Evolutionary conservation across 2,329 filamentous ascomycete species (phyloP), one percentile per base, ranked within the genome.

Genomic region (Penicillium psychrosexuale): DNA sequence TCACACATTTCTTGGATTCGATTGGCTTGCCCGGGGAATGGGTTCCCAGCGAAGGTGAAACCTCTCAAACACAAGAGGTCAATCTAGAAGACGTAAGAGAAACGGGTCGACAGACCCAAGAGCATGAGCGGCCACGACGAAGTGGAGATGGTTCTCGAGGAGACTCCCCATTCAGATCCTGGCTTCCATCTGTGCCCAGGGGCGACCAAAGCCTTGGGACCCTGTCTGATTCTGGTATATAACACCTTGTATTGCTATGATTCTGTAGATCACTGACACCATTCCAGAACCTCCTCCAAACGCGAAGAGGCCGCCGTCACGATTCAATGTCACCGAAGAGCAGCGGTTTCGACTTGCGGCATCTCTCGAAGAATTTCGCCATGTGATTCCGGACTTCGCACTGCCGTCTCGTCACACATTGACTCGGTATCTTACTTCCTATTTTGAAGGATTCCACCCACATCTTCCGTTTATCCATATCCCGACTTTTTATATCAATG

Each of bases 401-500:
- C 82, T 90, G 47, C 87, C 87, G 1, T 89, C 86, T 5, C 81
- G 87, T 3, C 81, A 89, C 61, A 88, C 87, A 0, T 69, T 90
- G 28, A 85, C 84, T 3, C 76, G 87, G 33, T 90, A 89, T 58
- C 72, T 90, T 31, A 85, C 88, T 55, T 86, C 86, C 1, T 90
- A 89, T 62, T 82, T 89, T 50, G 83, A 80, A 55, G 86, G 86
- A 0, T 89, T 90, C 55, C 78, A 84, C 54, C 77, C 81, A 27
- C 80, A 84, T 56, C 75, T 84, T 38, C 82, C 82, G 0, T 84
- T 90, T 57, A 75, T 90, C 28, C 87, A 91, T 66, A 73, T 89
- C 5, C 84, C 87, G 0, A 89, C 86, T 0, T 77, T 90, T 44
- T 78, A 79, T 1, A 80, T 85, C 0, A 81, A 81, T 8, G 82